Conservation (phyloP, 257 asterid species). For the Nemophila menziesii region DNA sequence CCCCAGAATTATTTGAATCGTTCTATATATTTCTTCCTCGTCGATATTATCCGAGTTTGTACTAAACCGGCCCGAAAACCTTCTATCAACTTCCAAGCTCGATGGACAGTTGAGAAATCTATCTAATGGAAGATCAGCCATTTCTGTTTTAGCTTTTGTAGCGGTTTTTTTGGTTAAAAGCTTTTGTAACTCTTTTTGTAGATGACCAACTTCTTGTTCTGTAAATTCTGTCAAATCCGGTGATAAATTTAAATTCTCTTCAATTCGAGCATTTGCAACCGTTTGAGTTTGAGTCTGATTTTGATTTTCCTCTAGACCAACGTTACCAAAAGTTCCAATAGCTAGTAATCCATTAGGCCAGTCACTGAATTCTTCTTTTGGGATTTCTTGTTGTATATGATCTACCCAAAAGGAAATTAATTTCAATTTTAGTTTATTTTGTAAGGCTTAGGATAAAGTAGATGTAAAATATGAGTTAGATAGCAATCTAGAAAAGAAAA, state of each 20-base stretch:
- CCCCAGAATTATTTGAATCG: conserved; percentile 73
- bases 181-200: conserved; percentile 52
- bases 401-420: conserved; percentile 19
- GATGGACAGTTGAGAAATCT: conserved; percentile 93
- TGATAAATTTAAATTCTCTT: conserved; percentile 37
- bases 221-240: conserved; percentile 76
- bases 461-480: too few species aligned
- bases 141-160: conserved; percentile 17
- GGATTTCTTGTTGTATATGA: conserved; percentile 26
- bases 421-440: background rate
- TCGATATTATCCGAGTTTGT: conserved; percentile 36
- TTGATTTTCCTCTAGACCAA: conserved; percentile 19
- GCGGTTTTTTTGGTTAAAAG: conserved; percentile 44
- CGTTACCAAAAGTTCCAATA: conserved; percentile 79
- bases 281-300: conserved; percentile 16
- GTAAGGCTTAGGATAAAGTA: background rate
- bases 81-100: conserved; percentile 71
- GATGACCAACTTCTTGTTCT: conserved; percentile 59
- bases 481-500: too few species aligned
- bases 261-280: conserved; percentile 16
- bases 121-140: conserved; percentile 55
- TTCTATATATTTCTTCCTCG: conserved; percentile 81
- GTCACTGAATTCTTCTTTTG: conserved; percentile 50
- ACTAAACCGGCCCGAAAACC: conserved; percentile 42
- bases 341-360: conserved; percentile 70